Conservation (phyloP, 305 asterid genomes). For the Fraxinus sp. region DNA sequence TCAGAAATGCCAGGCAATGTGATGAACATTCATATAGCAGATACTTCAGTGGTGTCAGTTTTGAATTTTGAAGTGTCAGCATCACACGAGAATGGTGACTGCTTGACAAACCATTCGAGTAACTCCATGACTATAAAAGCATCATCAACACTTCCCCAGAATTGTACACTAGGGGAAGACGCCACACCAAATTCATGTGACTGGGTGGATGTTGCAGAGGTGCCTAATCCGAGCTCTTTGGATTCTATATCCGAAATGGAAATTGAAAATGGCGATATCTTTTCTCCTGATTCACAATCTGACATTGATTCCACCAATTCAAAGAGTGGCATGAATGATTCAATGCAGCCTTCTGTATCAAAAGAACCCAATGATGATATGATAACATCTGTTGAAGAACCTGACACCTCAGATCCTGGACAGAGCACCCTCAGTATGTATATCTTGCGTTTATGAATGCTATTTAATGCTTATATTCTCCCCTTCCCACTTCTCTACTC, state of each 20-base stretch:
- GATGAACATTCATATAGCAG: slow-evolving; percentile 38
- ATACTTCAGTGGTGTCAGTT: slow-evolving; percentile 29
- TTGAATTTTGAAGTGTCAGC: slow-evolving; percentile 47
- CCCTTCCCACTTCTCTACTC: slow-evolving; percentile 12
- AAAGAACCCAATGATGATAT: slow-evolving; percentile 31
- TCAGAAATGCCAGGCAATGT: slow-evolving; percentile 33
- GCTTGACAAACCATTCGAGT: slow-evolving; percentile 29
- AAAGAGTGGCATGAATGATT: slow-evolving; percentile 48
- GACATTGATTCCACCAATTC: slow-evolving; percentile 59
- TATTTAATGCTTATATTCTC: slow-evolving; percentile 11
- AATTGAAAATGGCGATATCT: slow-evolving; percentile 48
- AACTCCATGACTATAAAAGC: slow-evolving; percentile 36
- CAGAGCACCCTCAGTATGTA: slow-evolving; percentile 48
- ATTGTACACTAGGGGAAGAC: slow-evolving; percentile 45
- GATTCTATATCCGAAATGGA: slow-evolving; percentile 62
- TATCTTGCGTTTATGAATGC: slow-evolving; percentile 23
- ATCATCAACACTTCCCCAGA: slow-evolving; percentile 32
- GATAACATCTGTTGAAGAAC: slow-evolving; percentile 40
- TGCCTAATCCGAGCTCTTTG: slow-evolving; percentile 44
- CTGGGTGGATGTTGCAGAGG: slow-evolving; percentile 46
- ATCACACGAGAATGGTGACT: slow-evolving; percentile 39
- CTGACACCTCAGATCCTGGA: slow-evolving; percentile 35
- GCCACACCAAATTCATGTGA: slow-evolving; percentile 36
- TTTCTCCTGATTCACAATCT: slow-evolving; percentile 57
- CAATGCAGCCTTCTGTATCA: slow-evolving; percentile 44